phyloP scores from a whole-genome alignment of 371 early-diverging fungal species.

The Mucor racemosus region DNA sequence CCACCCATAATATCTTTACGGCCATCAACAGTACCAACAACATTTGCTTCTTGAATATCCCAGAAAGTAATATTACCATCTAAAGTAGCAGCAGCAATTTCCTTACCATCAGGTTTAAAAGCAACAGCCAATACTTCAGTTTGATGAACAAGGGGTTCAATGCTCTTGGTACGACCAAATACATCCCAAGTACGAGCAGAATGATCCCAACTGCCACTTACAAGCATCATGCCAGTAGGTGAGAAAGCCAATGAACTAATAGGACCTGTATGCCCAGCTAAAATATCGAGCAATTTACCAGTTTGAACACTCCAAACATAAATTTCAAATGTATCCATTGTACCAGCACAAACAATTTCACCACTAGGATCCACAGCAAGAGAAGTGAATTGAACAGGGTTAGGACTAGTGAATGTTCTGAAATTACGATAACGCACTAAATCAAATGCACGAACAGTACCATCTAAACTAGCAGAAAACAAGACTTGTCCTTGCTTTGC shows the following conservation, averaged over 20 bases:
- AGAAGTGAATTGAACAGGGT: constrained; percentile 93
- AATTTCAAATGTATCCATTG: constrained; percentile 94
- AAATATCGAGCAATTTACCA: constrained; percentile 93
- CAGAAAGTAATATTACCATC: constrained; percentile 95
- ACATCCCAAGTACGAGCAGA: constrained; percentile 95
- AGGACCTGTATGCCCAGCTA: constrained; percentile 95
- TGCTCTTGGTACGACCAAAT: constrained; percentile 82
- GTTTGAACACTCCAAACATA: constrained; percentile 98
- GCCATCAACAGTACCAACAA: constrained; percentile 84
- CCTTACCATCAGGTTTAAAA: constrained; percentile 89
- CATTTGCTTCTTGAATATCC: constrained; percentile 76
- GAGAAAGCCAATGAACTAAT: constrained; percentile 87
- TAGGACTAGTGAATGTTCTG: constrained; percentile 94
- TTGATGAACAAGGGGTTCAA: constrained; percentile 81
- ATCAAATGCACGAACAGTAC: constrained; percentile 98
- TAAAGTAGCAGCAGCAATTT: constrained; percentile 86
- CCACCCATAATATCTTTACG: constrained; percentile 93
- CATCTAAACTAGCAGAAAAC: constrained; percentile 94
- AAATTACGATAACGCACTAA: constrained; percentile 97
- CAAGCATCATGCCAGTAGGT: constrained; percentile 74
- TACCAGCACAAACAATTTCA: constrained; percentile 95
- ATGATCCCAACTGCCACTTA: constrained; percentile 95
- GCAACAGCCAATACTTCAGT: constrained; percentile 91
- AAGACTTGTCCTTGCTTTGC: constrained; percentile 91
- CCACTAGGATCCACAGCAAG: constrained; percentile 96